These are phyloP conservation scores for Coemansia sp. DNA, from an alignment of 192 early-diverging fungal genomes.

Conservation along the genomic window DNA sequence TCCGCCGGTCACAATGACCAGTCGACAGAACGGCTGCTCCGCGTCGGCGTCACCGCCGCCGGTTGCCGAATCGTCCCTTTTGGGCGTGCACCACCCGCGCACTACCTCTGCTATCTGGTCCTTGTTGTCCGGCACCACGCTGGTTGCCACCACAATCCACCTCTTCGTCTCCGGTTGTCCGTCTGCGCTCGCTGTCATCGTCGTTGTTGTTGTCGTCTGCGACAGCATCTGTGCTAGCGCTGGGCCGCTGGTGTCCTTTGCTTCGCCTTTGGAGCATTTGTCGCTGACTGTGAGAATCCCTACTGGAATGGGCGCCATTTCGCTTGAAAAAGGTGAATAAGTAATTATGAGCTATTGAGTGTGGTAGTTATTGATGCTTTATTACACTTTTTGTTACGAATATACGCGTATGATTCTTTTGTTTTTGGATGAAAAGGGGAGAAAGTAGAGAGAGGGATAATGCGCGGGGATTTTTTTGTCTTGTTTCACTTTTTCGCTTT, in stretches of 20 bases:
- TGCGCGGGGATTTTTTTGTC: no score
- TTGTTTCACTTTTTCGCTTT: no score
- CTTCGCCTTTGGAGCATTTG: conserved; percentile 55
- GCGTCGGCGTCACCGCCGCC: neutral
- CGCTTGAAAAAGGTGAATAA: neutral
- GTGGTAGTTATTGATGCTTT: no score
- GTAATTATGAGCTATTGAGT: neutral
- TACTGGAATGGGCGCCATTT: conserved; percentile 18
- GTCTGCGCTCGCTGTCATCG: neutral
- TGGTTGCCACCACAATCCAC: conserved; percentile 44
- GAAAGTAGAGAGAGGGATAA: no score
- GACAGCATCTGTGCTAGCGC: conserved; percentile 40
- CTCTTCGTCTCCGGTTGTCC: neutral
- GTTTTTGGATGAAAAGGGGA: no score
- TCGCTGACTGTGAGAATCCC: conserved; percentile 67
- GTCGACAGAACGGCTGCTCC: conserved; percentile 50
- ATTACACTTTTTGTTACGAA: no score
- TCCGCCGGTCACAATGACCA: conserved; percentile 88
- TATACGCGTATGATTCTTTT: no score
- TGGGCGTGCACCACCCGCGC: conserved; percentile 50
- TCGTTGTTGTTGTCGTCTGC: no score
- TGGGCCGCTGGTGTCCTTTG: conserved; percentile 67
- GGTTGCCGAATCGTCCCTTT: neutral
- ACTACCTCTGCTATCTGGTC: conserved; percentile 57
- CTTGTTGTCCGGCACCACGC: conserved; percentile 59